These are phyloP conservation scores for Cucurbita pepo DNA, from an alignment of 306 rosid genomes.

Conservation along the genomic window DNA sequence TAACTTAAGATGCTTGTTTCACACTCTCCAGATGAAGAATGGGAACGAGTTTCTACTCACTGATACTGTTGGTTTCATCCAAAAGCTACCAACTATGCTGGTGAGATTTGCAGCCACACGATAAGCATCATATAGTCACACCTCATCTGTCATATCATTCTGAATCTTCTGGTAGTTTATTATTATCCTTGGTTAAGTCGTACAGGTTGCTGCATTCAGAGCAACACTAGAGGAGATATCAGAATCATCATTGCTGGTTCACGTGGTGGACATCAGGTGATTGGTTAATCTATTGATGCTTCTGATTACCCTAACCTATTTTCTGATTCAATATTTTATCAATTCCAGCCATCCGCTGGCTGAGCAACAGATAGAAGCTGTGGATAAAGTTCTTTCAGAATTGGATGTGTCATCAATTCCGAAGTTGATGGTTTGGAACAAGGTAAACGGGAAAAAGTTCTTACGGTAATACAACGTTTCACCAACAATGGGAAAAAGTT, in stretches of 20 bases:
- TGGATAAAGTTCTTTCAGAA: slow-evolving; percentile 83
- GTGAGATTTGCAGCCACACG: slow-evolving; percentile 28
- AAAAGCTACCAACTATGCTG: slow-evolving; percentile 84
- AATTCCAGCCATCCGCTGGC: slow-evolving; percentile 79
- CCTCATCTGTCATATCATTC: slow-evolving; percentile 4
- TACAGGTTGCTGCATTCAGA: slow-evolving; percentile 94
- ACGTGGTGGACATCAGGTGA: slow-evolving; percentile 89
- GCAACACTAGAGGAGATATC: slow-evolving; percentile 96
- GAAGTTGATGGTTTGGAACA: slow-evolving; percentile 92
- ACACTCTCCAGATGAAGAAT: slow-evolving; percentile 55
- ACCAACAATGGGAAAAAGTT: too few species aligned
- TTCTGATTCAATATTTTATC: slow-evolving; percentile 22
- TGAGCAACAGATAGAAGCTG: slow-evolving; percentile 90
- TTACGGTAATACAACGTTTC: neutral
- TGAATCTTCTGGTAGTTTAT: slow-evolving; percentile 2
- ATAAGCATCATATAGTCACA: slow-evolving; percentile 5
- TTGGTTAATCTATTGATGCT: slow-evolving; percentile 2
- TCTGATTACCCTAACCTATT: neutral
- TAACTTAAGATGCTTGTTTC: slow-evolving; percentile 4
- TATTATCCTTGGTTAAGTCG: slow-evolving; percentile 4
- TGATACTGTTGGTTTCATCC: slow-evolving; percentile 97
- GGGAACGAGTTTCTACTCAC: slow-evolving; percentile 93
- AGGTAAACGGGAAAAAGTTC: slow-evolving; percentile 24
- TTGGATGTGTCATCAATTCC: slow-evolving; percentile 68
- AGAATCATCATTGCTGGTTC: slow-evolving; percentile 77